Evolutionary conservation across 108 stramenopile genomes (phyloP).

Genomic region (Nitzschia inconspicua): DNA sequence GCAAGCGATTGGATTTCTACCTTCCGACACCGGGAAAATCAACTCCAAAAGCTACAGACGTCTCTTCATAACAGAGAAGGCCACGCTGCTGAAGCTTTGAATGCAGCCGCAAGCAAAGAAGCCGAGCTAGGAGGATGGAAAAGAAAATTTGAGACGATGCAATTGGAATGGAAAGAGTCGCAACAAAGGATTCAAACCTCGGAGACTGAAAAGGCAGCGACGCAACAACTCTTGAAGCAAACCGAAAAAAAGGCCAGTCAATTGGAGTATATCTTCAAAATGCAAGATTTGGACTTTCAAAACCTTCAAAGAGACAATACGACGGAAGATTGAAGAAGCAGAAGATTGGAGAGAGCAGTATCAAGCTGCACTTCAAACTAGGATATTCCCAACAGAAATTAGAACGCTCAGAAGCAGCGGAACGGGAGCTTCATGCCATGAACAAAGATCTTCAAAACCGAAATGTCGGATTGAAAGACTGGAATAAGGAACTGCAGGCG

Average conservation of each 20-base stretch:
- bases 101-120: neutral
- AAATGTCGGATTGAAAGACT: neutral
- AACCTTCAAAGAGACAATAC: neutral
- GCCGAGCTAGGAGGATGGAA: neutral
- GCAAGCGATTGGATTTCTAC: no score
- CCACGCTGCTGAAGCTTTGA: neutral
- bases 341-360: neutral
- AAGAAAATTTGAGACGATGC: neutral
- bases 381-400: neutral
- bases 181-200: neutral
- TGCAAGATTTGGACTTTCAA: neutral
- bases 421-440: neutral
- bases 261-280: neutral
- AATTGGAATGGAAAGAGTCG: neutral
- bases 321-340: neutral
- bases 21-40: no score
- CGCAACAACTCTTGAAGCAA: neutral
- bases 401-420: neutral
- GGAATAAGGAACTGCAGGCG: neutral
- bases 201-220: neutral
- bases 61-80: neutral
- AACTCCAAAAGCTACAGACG: no score
- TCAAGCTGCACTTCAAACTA: neutral
- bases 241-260: neutral
- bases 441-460: neutral